A percentile compares a stretch with the other conserved stretches of the same genome.
Conservation (phyloP, 2,329 filamentous ascomycete genomes). For the Aspergillus caelatus region DNA sequence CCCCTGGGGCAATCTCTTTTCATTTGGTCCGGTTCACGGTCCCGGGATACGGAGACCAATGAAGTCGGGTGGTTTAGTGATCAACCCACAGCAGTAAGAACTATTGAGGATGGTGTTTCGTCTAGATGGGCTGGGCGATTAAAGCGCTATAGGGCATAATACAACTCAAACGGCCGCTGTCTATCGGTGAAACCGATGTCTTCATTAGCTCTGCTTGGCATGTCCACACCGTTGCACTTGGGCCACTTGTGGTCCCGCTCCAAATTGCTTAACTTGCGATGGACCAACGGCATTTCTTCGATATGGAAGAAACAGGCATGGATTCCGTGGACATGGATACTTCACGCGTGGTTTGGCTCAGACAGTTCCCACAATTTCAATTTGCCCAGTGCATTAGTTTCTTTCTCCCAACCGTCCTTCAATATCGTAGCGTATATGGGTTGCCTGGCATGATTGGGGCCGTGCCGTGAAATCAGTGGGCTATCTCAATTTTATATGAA, state of each 20-base stretch:
- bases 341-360: not conserved
- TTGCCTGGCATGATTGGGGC: not conserved
- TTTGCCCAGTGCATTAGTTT: slow-evolving; percentile 18
- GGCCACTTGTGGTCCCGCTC: slow-evolving; percentile 7
- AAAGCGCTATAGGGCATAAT: slow-evolving; percentile 1
- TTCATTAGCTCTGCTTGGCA: slow-evolving; percentile 15
- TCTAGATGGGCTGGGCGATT: slow-evolving; percentile 15
- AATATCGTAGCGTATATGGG: slow-evolving; percentile 9
- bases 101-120: slow-evolving; percentile 14
- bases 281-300: slow-evolving; percentile 7
- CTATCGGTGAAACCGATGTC: slow-evolving; percentile 16
- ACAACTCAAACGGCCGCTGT: slow-evolving; percentile 17
- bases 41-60: slow-evolving; percentile 11
- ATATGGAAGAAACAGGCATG: slow-evolving; percentile 2
- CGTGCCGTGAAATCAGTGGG: not conserved
- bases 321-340: not conserved
- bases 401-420: slow-evolving; percentile 10
- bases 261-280: slow-evolving; percentile 16
- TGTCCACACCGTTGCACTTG: slow-evolving; percentile 7
- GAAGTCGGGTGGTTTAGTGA: slow-evolving; percentile 14
- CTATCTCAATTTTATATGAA: slow-evolving; percentile 18
- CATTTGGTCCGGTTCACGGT: not conserved
- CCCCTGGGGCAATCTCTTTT: not conserved
- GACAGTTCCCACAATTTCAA: slow-evolving; percentile 15
- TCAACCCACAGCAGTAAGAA: slow-evolving; percentile 13